phyloP scores from a whole-genome alignment of 2,329 filamentous ascomycete genomes.

The Cyphellophora europaea region DNA sequence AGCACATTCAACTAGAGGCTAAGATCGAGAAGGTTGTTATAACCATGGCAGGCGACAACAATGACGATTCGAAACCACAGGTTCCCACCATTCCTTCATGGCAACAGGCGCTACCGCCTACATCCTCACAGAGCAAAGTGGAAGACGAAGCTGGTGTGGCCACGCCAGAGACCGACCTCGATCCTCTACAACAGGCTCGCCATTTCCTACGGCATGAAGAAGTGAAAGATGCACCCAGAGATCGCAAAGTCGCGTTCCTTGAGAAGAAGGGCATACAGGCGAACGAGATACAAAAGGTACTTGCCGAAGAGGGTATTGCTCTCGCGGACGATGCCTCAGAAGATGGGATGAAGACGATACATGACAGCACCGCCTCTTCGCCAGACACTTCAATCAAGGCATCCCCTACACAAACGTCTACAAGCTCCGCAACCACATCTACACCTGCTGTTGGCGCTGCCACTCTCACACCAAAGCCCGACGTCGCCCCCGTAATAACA shows the following conservation, averaged over 20 bases:
- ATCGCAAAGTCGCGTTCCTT: constrained; percentile 69
- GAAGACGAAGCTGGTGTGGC: neutral
- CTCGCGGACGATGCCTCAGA: constrained; percentile 8
- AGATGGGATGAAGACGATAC: constrained; percentile 14
- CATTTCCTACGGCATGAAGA: constrained; percentile 67
- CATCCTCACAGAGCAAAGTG: constrained; percentile 1
- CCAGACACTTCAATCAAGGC: neutral
- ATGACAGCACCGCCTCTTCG: constrained; percentile 13
- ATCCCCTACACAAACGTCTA: neutral
- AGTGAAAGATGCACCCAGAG: constrained; percentile 58
- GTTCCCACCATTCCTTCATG: constrained; percentile 28
- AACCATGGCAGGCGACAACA: constrained; percentile 24
- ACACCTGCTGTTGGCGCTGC: constrained; percentile 7
- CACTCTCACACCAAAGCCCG: constrained; percentile 23
- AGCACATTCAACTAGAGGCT: no score
- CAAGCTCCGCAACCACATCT: constrained; percentile 3
- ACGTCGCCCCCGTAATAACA: constrained; percentile 54
- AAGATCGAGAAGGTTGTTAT: no score
- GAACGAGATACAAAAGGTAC: constrained; percentile 58
- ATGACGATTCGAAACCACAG: constrained; percentile 17
- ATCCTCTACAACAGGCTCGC: constrained; percentile 56
- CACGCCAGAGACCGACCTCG: constrained; percentile 6
- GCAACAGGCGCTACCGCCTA: constrained; percentile 21
- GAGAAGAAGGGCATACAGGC: constrained; percentile 63
- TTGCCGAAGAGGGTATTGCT: constrained; percentile 33